A percentile compares a stretch with the other conserved stretches of the same genome.
These are phyloP conservation scores for Cronartium ribicola DNA, from an alignment of 1,284 basidiomycete genomes.

Conservation along the genomic window DNA sequence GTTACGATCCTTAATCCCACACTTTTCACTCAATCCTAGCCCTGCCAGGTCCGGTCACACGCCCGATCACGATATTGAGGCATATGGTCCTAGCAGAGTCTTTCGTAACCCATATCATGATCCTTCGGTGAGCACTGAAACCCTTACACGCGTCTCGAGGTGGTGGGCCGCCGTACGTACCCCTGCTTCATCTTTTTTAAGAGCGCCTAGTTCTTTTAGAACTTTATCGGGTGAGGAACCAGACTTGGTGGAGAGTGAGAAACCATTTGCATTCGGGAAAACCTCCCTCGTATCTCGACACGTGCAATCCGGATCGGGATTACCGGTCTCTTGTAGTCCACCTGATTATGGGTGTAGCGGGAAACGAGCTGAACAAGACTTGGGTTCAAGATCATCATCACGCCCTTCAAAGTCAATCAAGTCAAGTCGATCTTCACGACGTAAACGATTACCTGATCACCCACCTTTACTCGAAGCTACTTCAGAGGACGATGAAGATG, in stretches of 20 bases:
- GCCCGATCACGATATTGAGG: too few species aligned
- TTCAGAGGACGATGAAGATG: background rate
- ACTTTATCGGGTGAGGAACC: background rate
- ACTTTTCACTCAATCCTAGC: too few species aligned
- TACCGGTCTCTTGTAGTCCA: background rate
- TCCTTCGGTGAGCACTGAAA: slow-evolving; percentile 30
- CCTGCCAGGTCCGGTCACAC: too few species aligned
- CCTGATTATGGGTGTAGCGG: background rate
- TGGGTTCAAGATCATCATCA: background rate
- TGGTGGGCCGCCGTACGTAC: slow-evolving; percentile 18
- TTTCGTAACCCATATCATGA: slow-evolving; percentile 37
- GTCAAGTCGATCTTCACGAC: background rate
- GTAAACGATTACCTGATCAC: background rate
- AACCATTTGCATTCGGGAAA: background rate
- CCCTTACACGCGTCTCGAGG: slow-evolving; percentile 23
- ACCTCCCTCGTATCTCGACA: background rate
- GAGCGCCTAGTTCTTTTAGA: slow-evolving; percentile 11
- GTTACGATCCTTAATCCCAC: too few species aligned
- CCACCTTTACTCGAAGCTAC: background rate
- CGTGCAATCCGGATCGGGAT: background rate
- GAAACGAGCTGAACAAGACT: background rate
- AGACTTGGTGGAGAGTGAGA: background rate
- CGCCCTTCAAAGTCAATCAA: background rate
- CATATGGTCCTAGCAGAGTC: too few species aligned
- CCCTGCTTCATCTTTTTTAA: slow-evolving; percentile 11